Evolutionary conservation across 495 filamentous ascomycete species (phyloP), one percentile per base, ranked within the genome.

Genomic region (Cryomyces antarcticus): DNA sequence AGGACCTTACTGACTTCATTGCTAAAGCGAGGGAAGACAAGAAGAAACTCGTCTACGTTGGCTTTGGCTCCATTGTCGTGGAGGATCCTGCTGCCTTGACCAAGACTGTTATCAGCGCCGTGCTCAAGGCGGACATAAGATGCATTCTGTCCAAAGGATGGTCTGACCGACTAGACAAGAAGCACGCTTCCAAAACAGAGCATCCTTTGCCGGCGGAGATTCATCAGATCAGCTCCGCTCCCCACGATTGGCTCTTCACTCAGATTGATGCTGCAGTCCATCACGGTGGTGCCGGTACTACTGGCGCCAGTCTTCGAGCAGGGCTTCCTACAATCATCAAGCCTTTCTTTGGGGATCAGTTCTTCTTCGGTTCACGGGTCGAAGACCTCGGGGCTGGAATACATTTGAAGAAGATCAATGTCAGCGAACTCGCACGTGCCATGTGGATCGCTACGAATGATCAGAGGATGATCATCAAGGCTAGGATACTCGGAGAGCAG

Each of bases 141-240:
- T 96, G 92, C 51, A 89, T 97, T 51, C 69, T 97, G 6, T 93
- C 84, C 28, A 96, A 96, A 56, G 89, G 89, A n/a, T 97, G 89
- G 89, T 93, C 86, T n/a, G 89, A 96, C 57, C 74, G 87, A 17
- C 67, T 86, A 10, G 75, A 68, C 49, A 70, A 68, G 31, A 66
- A 74, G 37, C 63, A 73, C 24, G 67, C 69, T 5, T 29, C 35
- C 30, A 24, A 12, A 39, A 58, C 61, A 5, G 71, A 68, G 38
- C 56, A 69, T 0, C 86, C 94, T 53, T 66, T 97, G 5, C 88
- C 89, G 2, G 62, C 72, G 0, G 78, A 84, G 46, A 89, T 97
- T 43, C 68, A 78, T 51, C 80, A 82, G 55, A 95, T 96, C 57
- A 77, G 85, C 51, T 75, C 81, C 11, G 89, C 85, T 1, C 89